phyloP scores from a whole-genome alignment of 306 rosid species.

The Lathyrus oleraceus region DNA sequence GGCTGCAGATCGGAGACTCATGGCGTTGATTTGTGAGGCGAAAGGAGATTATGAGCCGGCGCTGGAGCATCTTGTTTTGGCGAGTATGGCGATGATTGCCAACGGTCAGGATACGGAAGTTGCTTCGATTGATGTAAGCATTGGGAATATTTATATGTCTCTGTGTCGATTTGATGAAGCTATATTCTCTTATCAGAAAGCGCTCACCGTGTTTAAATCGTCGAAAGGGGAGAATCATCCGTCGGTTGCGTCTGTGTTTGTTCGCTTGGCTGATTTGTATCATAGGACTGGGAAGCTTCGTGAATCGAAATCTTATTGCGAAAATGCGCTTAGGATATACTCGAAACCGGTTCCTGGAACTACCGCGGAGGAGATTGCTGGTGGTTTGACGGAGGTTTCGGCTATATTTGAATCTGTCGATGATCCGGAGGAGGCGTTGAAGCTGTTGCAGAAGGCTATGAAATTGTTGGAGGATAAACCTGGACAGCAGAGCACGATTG shows the following conservation, averaged over 20 bases:
- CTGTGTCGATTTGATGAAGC: conserved; percentile 97
- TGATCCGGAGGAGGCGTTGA: conserved; percentile 95
- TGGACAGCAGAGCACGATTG: conserved; percentile 95
- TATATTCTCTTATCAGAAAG: conserved; percentile 95
- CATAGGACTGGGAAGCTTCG: conserved; percentile 96
- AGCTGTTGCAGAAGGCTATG: conserved; percentile 82
- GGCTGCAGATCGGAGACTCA: conserved; percentile 91
- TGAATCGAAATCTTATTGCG: conserved; percentile 93
- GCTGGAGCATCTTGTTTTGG: conserved; percentile 95
- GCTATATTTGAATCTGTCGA: conserved; percentile 93
- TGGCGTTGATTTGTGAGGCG: conserved; percentile 90
- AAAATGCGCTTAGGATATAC: conserved; percentile 87
- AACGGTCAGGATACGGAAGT: conserved; percentile 90
- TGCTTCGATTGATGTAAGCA: conserved; percentile 94
- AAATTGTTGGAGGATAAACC: conserved; percentile 94
- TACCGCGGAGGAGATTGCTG: conserved; percentile 82
- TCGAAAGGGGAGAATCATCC: conserved; percentile 95
- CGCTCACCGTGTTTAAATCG: conserved; percentile 90
- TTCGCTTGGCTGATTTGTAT: conserved; percentile 93
- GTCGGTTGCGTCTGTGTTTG: conserved; percentile 84
- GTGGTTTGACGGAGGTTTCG: conserved; percentile 89
- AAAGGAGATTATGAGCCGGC: conserved; percentile 88
- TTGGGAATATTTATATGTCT: conserved; percentile 91
- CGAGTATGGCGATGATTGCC: conserved; percentile 98
- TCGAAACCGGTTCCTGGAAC: conserved; percentile 96